Evolutionary conservation across 495 filamentous ascomycete genomes (phyloP), one percentile per base, ranked within the genome.

Genomic region (Trichoderma erinaceum): DNA sequence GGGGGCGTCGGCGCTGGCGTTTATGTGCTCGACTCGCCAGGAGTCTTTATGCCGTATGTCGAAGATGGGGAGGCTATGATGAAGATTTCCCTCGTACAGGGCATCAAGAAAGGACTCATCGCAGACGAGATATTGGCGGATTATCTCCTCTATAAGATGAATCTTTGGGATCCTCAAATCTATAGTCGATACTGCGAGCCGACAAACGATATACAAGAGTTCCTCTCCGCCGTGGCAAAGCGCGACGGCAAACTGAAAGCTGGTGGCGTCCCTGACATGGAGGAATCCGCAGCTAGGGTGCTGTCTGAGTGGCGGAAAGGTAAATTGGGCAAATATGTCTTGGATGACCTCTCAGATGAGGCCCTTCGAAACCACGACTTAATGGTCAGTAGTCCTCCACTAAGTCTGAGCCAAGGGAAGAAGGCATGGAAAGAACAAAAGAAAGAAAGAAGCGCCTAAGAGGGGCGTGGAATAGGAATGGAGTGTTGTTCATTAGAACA

Each of bases 11-110:
- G 74, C 56, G 71, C 71, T 11, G 78, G 79, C 23, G 80, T 85
- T 44, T 81, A 81, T 67, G 70, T 86, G n/a, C 69, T 82, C 35
- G 84, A 86, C 71, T 84, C 83, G 1, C 84, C 84, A 0, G 94
- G 95, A 38, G 93, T 99, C 3, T 98, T 98, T 77, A 83, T 97
- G 67, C 95, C 95, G 0, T 97, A 95, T 76, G 90, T 98, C 44
- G 83, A 88, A 0, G 84, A 93, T 75, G 83, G 88, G 5, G 90
- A 93, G 74, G 86, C 89, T 32, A 99, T 99, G 95, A 80, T 99
- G 41, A 97, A 96, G 76, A 83, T 99, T 23, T 88, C 94, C 8
- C 83, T 98, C 0, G 92, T 91, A 61, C 95, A 93, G 4, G 91
- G 89, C 76, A 92, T 98, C 35, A 95, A 97, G 73, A 93, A 97